Evolutionary conservation across 805 yeast genomes (phyloP).

Genomic region (Kuraishia capsulata): DNA sequence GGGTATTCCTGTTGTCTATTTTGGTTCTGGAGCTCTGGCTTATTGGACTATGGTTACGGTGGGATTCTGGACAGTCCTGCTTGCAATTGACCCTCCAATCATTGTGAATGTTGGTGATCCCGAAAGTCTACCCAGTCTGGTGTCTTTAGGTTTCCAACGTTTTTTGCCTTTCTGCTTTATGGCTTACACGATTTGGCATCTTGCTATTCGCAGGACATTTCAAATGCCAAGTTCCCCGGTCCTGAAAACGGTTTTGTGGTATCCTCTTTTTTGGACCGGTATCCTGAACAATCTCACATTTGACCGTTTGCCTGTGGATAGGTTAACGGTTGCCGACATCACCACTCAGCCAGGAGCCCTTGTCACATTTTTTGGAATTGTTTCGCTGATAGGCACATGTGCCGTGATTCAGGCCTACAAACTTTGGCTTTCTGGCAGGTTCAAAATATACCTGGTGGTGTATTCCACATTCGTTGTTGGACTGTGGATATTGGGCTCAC

Average conservation of each 20-base stretch:
- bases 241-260: slow-evolving; percentile 53
- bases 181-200: slow-evolving; percentile 59
- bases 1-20: slow-evolving; percentile 53
- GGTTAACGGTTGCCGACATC: slow-evolving; percentile 66
- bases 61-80: slow-evolving; percentile 77
- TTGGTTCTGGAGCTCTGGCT: slow-evolving; percentile 35
- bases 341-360: slow-evolving; percentile 72
- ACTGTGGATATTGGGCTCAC: slow-evolving; percentile 31
- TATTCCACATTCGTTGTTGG: slow-evolving; percentile 39
- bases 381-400: slow-evolving; percentile 37
- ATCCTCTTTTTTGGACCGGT: slow-evolving; percentile 78
- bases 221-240: slow-evolving; percentile 26
- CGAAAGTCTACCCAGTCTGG: slow-evolving; percentile 45
- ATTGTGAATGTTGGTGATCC: slow-evolving; percentile 43
- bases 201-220: slow-evolving; percentile 42
- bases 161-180: slow-evolving; percentile 69
- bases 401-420: slow-evolving; percentile 67
- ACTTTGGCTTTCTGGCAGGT: slow-evolving; percentile 71
- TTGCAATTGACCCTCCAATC: slow-evolving; percentile 76
- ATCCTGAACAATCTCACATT: slow-evolving; percentile 79
- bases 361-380: slow-evolving; percentile 47
- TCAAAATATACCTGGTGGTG: slow-evolving; percentile 45
- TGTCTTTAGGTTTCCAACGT: slow-evolving; percentile 67
- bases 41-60: slow-evolving; percentile 54
- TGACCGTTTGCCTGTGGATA: slow-evolving; percentile 81